A percentile compares a stretch with the other conserved stretches of the same genome.
Conservation (phyloP, 2,329 filamentous ascomycete genomes). For the Aspergillus persii region DNA sequence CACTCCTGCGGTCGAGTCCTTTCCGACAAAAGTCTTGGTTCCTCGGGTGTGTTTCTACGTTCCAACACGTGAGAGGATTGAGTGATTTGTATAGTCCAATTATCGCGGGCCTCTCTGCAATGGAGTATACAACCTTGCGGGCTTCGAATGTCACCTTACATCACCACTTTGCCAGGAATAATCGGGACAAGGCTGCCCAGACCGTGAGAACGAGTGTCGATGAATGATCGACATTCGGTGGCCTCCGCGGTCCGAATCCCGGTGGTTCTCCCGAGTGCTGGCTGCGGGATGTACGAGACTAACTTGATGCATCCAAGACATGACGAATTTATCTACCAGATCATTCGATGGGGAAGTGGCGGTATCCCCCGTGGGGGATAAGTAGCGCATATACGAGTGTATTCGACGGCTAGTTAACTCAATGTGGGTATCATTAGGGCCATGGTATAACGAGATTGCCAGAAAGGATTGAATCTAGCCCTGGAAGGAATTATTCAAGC, state of each 20-base stretch:
- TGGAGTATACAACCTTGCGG: too few relatives aligned
- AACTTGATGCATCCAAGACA: neutral
- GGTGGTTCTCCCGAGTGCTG: neutral
- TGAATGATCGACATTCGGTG: neutral
- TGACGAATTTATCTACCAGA: neutral
- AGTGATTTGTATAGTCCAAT: neutral
- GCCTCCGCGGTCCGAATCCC: neutral
- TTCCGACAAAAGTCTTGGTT: neutral
- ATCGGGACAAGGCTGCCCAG: neutral
- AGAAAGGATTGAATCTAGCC: neutral
- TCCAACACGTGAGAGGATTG: neutral
- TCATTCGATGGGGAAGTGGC: neutral
- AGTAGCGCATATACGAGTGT: neutral
- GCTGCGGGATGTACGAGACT: neutral
- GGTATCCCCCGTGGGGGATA: neutral
- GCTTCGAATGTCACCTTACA: too few relatives aligned
- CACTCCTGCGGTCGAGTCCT: neutral
- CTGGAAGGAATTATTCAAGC: neutral
- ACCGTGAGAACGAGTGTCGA: neutral
- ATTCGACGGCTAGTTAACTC: neutral
- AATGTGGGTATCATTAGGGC: neutral
- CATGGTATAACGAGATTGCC: neutral
- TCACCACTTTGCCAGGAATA: too few relatives aligned
- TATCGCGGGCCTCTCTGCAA: neutral
- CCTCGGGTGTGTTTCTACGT: neutral